Percentiles rank a stretch among this genome's conserved stretches.
These are phyloP conservation scores for Hydnum rufescens DNA, from an alignment of 768 basidiomycete genomes.

Conservation along the genomic window DNA sequence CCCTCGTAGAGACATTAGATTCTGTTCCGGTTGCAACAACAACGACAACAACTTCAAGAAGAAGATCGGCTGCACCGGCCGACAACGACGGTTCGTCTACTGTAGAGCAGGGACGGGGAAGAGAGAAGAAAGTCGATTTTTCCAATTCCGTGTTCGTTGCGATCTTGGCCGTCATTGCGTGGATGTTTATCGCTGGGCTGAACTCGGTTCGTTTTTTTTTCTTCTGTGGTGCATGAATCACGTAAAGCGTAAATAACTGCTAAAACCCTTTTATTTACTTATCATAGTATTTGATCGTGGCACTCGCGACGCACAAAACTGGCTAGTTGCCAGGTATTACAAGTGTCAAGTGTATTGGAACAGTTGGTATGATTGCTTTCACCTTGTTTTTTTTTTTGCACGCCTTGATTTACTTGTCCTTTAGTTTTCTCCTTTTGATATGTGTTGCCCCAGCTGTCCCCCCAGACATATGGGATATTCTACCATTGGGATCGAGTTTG, in stretches of 20 bases:
- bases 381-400: no score
- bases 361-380: no score
- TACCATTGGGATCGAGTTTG: no score
- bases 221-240: not conserved
- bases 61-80: not conserved
- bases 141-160: not conserved
- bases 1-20: not conserved
- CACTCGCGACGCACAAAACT: no score
- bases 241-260: not conserved
- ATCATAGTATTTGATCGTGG: no score
- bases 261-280: no score
- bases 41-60: not conserved
- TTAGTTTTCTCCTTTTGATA: no score
- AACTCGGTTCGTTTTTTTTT: not conserved
- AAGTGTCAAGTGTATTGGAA: no score
- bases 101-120: not conserved
- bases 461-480: no score
- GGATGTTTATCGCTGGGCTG: conserved; percentile 1
- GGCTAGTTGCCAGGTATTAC: no score
- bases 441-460: no score
- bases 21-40: not conserved
- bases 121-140: not conserved
- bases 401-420: no score
- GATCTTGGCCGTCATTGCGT: not conserved
- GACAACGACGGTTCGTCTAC: not conserved